Conservation (phyloP, 345 rosid genomes). For the Ailanthus altissimus region DNA sequence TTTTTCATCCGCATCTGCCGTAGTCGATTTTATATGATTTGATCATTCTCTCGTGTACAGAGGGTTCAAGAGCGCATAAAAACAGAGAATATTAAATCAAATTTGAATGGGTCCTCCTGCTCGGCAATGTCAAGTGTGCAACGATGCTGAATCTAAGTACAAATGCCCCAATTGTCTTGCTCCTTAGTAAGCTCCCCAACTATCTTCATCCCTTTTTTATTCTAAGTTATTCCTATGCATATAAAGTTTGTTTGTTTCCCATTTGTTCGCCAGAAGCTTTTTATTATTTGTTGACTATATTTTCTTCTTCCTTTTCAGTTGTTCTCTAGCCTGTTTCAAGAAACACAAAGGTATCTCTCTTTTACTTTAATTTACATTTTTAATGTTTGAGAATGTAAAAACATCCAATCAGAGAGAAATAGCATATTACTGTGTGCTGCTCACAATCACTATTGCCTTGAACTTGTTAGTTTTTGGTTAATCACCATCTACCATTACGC, state of each 20-base stretch:
- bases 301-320: constrained; percentile 39
- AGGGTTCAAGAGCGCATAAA: no score
- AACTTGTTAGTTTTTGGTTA: background rate
- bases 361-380: background rate
- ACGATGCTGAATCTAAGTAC: constrained; percentile 62
- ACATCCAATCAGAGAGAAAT: background rate
- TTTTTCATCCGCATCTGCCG: no score
- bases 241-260: no score
- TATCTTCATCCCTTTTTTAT: background rate
- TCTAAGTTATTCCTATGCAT: no score
- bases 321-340: constrained; percentile 61
- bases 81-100: no score
- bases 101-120: constrained; percentile 35
- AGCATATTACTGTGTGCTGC: background rate
- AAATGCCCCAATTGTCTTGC: constrained; percentile 76
- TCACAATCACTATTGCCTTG: background rate
- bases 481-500: background rate
- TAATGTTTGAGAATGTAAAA: background rate
- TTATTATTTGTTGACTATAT: background rate
- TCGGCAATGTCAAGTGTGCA: constrained; percentile 57
- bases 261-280: background rate
- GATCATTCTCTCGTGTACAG: no score
- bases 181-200: constrained; percentile 58
- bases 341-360: constrained; percentile 43
- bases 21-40: no score